phyloP scores from a whole-genome alignment of 1,284 basidiomycete genomes.

The Cystobasidiaceae sp. region DNA sequence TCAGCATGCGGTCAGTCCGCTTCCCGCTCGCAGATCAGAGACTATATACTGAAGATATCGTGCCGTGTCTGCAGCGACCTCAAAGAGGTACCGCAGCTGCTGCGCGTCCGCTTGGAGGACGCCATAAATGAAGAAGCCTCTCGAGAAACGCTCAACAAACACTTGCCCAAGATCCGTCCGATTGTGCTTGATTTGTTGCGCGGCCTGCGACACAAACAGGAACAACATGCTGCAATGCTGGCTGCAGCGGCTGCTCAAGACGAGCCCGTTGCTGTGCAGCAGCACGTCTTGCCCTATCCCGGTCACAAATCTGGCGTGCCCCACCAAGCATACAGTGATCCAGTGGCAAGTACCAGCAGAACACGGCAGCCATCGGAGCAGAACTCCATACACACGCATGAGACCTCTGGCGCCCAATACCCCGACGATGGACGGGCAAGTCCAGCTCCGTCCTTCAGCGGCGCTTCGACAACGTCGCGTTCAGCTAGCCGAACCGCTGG shows the following conservation, averaged over 20 bases:
- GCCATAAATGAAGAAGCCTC: constrained; percentile 72
- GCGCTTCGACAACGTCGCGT: constrained; percentile 24
- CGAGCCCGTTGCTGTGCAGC: too few relatives aligned
- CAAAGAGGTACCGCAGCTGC: constrained; percentile 77
- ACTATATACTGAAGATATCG: neutral
- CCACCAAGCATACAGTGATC: too few relatives aligned
- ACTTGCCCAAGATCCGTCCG: constrained; percentile 81
- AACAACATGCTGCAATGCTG: constrained; percentile 25
- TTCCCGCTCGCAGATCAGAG: neutral
- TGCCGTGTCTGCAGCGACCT: constrained; percentile 63
- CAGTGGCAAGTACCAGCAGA: too few relatives aligned
- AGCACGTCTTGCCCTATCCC: too few relatives aligned
- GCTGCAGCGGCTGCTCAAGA: neutral
- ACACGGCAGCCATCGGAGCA: too few relatives aligned
- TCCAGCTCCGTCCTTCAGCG: constrained; percentile 30
- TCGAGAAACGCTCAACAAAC: constrained; percentile 75
- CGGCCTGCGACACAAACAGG: constrained; percentile 84
- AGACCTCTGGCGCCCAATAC: too few relatives aligned
- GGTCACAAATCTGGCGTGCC: too few relatives aligned
- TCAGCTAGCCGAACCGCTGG: constrained; percentile 14
- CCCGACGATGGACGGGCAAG: constrained; percentile 19
- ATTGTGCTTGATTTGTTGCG: constrained; percentile 91
- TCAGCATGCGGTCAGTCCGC: constrained; percentile 88
- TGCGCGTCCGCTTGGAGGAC: constrained; percentile 82
- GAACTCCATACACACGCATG: too few relatives aligned